Percentiles rank a stretch among this genome's conserved stretches.
Evolutionary conservation across 1,284 basidiomycete species (phyloP).

Genomic region (Austroboletus rostrupii): DNA sequence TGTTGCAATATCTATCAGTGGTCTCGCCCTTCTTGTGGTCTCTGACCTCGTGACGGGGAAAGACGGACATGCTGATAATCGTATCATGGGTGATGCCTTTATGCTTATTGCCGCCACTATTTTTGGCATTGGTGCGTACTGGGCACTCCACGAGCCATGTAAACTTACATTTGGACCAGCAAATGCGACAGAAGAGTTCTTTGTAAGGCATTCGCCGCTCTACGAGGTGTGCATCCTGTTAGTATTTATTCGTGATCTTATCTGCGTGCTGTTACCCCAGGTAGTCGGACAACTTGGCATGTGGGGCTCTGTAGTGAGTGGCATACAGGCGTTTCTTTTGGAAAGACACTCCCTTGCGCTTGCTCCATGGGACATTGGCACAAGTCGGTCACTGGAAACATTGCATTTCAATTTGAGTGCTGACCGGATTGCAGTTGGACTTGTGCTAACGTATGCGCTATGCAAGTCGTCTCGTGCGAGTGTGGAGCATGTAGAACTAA

Average conservation of each 20-base stretch:
- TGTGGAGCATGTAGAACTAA: slow-evolving; percentile 9
- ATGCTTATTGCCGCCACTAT: slow-evolving; percentile 82
- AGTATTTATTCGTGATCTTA: not conserved
- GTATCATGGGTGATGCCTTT: slow-evolving; percentile 73
- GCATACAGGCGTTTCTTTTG: slow-evolving; percentile 66
- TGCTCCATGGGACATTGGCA: slow-evolving; percentile 66
- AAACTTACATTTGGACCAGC: slow-evolving; percentile 38
- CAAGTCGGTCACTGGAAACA: slow-evolving; percentile 41
- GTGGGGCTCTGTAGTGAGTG: slow-evolving; percentile 76
- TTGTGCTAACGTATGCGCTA: slow-evolving; percentile 65
- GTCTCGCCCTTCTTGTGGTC: slow-evolving; percentile 71
- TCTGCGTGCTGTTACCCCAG: slow-evolving; percentile 22
- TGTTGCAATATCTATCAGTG: slow-evolving; percentile 65
- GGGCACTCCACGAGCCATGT: not conserved
- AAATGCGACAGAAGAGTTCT: slow-evolving; percentile 82
- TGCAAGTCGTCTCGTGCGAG: slow-evolving; percentile 28
- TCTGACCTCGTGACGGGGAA: slow-evolving; percentile 70
- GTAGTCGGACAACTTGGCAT: slow-evolving; percentile 82
- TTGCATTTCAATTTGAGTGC: not conserved
- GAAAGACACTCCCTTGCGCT: slow-evolving; percentile 63
- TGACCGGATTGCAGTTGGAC: slow-evolving; percentile 48
- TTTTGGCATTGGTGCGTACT: slow-evolving; percentile 74
- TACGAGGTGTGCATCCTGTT: slow-evolving; percentile 52
- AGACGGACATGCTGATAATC: slow-evolving; percentile 55
- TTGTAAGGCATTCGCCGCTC: slow-evolving; percentile 73